Conservation (phyloP, 805 yeast species). For the Monosporozyma siamensis region DNA sequence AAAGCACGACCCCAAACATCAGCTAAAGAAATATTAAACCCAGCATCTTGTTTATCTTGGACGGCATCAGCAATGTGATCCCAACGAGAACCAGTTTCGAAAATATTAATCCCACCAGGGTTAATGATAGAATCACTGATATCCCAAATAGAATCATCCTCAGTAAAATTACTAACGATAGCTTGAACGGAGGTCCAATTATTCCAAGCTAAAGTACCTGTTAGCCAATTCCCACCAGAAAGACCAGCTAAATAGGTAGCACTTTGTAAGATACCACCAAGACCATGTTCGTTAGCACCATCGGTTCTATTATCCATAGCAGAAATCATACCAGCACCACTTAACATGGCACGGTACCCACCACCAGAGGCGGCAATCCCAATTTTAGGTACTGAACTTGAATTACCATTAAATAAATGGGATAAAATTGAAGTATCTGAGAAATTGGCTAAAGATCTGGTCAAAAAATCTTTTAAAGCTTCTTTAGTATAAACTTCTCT, state of each 20-base stretch:
- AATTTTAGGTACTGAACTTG: constrained; percentile 34
- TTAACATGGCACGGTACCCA: constrained; percentile 82
- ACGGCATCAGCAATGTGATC: constrained; percentile 45
- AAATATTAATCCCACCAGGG: constrained; percentile 53
- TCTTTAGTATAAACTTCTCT: constrained; percentile 38
- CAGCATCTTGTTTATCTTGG: constrained; percentile 47
- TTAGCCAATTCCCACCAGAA: constrained; percentile 80
- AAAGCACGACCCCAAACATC: constrained; percentile 77
- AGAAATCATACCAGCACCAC: constrained; percentile 75
- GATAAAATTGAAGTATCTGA: constrained; percentile 12
- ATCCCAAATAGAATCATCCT: constrained; percentile 54
- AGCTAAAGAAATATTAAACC: constrained; percentile 56
- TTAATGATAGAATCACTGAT: constrained; percentile 49
- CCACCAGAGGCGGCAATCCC: constrained; percentile 74
- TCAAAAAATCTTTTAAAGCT: constrained; percentile 38
- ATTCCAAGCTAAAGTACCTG: constrained; percentile 58
- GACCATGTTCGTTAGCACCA: constrained; percentile 43
- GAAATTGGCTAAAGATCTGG: constrained; percentile 30
- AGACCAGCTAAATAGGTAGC: constrained; percentile 66
- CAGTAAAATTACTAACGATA: constrained; percentile 34
- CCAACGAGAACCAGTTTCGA: constrained; percentile 46
- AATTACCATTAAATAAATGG: constrained; percentile 15
- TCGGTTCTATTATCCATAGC: constrained; percentile 73
- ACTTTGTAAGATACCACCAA: constrained; percentile 68
- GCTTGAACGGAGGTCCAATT: constrained; percentile 65